Conservation (phyloP, 306 rosid genomes). For the Boehmeria nivea region DNA sequence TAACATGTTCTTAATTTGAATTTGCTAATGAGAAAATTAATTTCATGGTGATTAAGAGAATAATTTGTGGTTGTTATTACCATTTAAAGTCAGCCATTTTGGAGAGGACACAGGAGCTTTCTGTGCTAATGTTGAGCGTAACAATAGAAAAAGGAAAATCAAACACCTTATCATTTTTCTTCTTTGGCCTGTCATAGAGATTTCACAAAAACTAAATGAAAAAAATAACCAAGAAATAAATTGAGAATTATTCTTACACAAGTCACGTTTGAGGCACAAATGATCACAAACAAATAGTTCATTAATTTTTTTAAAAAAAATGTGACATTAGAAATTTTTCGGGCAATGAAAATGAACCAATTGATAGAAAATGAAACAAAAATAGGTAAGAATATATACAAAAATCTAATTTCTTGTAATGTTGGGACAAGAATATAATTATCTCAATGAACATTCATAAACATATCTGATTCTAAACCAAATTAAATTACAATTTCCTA, state of each 20-base stretch:
- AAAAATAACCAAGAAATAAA: neutral
- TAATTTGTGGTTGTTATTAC: conserved; percentile 18
- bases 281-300: too few relatives aligned
- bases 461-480: too few relatives aligned
- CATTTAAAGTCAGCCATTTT: conserved; percentile 76
- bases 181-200: conserved; percentile 32
- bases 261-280: too few relatives aligned
- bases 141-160: conserved; percentile 42
- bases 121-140: conserved; percentile 46
- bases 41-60: neutral
- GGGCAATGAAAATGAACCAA: too few relatives aligned
- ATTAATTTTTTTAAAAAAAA: too few relatives aligned
- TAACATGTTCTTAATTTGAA: too few relatives aligned
- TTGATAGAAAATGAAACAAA: neutral
- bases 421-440: too few relatives aligned
- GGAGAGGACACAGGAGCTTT: conserved; percentile 2
- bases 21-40: neutral
- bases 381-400: neutral
- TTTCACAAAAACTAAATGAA: neutral
- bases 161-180: conserved; percentile 48
- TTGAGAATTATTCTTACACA: too few relatives aligned
- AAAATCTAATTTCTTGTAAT: neutral
- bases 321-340: too few relatives aligned
- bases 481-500: too few relatives aligned
- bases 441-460: too few relatives aligned